Evolutionary conservation across 306 rosid genomes (phyloP), one percentile per base, ranked within the genome.

Genomic region (Dryas drummondii): DNA sequence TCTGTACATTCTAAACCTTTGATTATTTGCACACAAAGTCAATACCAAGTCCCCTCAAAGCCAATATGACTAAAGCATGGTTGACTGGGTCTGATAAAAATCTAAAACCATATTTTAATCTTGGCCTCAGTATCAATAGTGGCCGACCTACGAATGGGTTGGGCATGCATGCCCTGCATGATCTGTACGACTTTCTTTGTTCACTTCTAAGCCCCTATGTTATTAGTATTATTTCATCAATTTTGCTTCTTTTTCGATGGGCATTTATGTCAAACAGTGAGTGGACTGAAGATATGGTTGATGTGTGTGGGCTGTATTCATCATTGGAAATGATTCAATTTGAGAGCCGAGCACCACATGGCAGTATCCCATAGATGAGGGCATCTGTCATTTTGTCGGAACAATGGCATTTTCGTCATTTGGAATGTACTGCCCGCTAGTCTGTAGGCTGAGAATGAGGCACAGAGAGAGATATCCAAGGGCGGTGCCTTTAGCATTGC

Each of bases 321-420:
- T 80, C 73, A 75, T 80, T 80, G 68, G 62, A 70, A 80, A 80
- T 80, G 76, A 80, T 80, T 80, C 74, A 45, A 2, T 44, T 37
- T 15, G 14, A 7, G 56, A 74, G 62, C 19, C 1, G 7, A 42
- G 52, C 61, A 69, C 37, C 71, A 46, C 19, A 15, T 52, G 22
- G 71, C 55, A 48, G 42, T n/a, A 4, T 15, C 65, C 55, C 62
- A 19, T 69, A 16, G 26, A 49, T 19, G 46, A 61, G 60, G 26
- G 68, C 59, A 50, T 54, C 76, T 15, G 47, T 19, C 56, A 1
- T 63, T 8, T 22, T 49, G 56, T 7, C 65, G 47, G 60, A 47
- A 2, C 16, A 57, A 63, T 7, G 75, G 71, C 40, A 15, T 66
- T 67, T 57, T 78, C 52, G 77, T 71, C 75, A 49, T 58, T 79